Conservation (phyloP, 2,329 filamentous ascomycete genomes). For the Pseudopyricularia cyperi region DNA sequence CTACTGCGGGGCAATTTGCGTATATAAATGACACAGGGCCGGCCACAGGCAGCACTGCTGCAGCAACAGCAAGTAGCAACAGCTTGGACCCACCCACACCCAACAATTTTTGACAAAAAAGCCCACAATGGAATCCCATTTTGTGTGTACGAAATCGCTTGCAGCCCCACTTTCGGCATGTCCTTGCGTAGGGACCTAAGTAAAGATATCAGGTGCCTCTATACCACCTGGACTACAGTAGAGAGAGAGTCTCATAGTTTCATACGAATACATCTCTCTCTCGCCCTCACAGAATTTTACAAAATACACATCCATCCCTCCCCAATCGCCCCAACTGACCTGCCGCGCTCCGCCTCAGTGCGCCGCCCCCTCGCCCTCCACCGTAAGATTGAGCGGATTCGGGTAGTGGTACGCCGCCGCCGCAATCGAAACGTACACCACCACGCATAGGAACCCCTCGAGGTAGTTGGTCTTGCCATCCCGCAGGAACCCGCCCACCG, state of each 20-base stretch:
- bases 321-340: too few relatives aligned
- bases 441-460: conserved; percentile 69
- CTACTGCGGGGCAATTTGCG: background rate
- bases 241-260: too few relatives aligned
- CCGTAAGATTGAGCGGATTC: conserved; percentile 1
- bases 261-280: too few relatives aligned
- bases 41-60: too few relatives aligned
- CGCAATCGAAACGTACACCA: conserved; percentile 48
- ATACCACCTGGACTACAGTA: too few relatives aligned
- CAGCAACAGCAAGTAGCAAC: too few relatives aligned
- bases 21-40: background rate
- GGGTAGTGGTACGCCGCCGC: conserved; percentile 22
- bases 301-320: too few relatives aligned
- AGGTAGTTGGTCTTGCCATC: conserved; percentile 87
- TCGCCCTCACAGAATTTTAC: too few relatives aligned
- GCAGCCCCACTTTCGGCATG: background rate
- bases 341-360: background rate
- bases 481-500: conserved; percentile 68
- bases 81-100: background rate
- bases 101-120: background rate
- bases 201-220: background rate
- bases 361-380: background rate
- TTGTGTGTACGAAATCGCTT: too few relatives aligned
- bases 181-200: background rate
- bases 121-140: background rate